phyloP scores from a whole-genome alignment of 148 eudicot species.

The Vaccinium vitisidaea region DNA sequence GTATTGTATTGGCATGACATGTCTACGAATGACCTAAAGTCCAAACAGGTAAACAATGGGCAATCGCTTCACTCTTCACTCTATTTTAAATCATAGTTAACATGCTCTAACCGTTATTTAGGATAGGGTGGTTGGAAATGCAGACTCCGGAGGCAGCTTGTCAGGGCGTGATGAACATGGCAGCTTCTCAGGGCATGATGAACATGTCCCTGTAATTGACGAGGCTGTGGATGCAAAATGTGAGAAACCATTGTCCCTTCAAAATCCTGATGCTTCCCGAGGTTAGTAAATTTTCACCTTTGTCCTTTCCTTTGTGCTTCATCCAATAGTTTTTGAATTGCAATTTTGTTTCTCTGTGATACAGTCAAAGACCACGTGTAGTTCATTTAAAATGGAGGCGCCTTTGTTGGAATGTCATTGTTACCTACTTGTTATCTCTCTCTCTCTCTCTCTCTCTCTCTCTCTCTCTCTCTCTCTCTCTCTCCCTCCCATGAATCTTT shows the following conservation, averaged over 20 bases:
- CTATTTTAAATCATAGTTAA: neutral
- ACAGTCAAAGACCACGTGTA: neutral
- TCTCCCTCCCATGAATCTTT: neutral
- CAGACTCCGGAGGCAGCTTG: constrained; percentile 16
- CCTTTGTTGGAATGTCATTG: neutral
- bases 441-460: neutral
- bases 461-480: neutral
- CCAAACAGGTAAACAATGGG: neutral
- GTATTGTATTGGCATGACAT: neutral
- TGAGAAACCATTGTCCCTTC: constrained; percentile 17
- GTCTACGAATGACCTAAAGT: neutral
- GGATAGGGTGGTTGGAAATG: constrained; percentile 32
- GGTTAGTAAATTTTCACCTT: constrained; percentile 33
- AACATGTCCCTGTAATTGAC: constrained; percentile 30
- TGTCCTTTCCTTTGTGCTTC: neutral
- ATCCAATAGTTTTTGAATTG: neutral
- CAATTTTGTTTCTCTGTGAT: neutral
- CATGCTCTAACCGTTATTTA: constrained; percentile 16
- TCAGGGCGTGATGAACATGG: constrained; percentile 23
- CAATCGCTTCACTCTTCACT: neutral
- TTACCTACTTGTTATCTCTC: neutral
- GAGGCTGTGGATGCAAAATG: constrained; percentile 35
- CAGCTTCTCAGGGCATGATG: constrained; percentile 25
- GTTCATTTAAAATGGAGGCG: neutral
- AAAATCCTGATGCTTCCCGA: constrained; percentile 24